Base-by-base conservation (phyloP, 164 flowering plant genomes). In the Liquidambar formosana region DNA sequence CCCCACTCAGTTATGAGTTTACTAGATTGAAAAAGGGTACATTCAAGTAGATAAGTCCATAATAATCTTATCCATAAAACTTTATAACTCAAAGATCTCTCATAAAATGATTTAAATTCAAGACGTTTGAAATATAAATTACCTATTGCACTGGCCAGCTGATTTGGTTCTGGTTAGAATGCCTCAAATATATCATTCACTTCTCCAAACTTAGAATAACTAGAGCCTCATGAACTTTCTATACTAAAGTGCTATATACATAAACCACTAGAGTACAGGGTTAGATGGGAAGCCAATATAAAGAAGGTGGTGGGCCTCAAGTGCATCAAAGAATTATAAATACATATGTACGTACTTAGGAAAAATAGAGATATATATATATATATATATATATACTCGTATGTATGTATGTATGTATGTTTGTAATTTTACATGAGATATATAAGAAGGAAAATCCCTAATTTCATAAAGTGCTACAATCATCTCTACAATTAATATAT, bases 11-110 rank as follows among this genome's bases (percentile, higher is more conserved):
- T 25, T 61, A 60, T 38, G 66, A 43, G 51, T 38, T 22, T 45
- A 70, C 65, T 58, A 57, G 70, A 53, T 23, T 16, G 25, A n/a
- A 46, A 62, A 52, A 38, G 57, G 53, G 66, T 47, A 69, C 72
- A 41, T 61, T 62, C 72, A 61, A 23, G 61, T 52, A 61, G 38
- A 41, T 51, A 69, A 51, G 22, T n/a, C 66, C 66, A 33, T 2
- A 33, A 33, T 33, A 33, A 33, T 2, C 6, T 33, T 33, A 33
- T 33, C 41, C 6, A 33, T 33, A 51, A 52, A 69, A 60, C 73
- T 62, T 70, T 51, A 45, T 41, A 25, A 59, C 47, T 45, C 28
- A 67, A 13, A n/a, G n/a, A 10, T 19, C 16, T 51, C 16, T 59
- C 13, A 41, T 22, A 23, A 52, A 53, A 54, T 56, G 63, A 71